Evolutionary conservation across 371 early-diverging fungal genomes (phyloP), one percentile per base, ranked within the genome.

Genomic region (Nosema bombycis): DNA sequence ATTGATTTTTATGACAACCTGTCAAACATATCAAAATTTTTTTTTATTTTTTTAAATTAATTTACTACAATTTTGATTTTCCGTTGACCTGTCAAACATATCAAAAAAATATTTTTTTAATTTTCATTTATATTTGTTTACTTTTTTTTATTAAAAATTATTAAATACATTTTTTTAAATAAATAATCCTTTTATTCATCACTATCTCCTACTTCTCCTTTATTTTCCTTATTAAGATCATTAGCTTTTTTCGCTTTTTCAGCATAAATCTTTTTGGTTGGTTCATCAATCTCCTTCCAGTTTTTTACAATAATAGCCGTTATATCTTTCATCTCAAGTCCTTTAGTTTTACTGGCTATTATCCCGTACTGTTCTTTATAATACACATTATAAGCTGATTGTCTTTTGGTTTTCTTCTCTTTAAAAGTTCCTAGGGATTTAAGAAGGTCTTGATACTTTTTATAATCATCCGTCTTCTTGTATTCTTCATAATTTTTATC

Each of bases 381-480:
- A 69, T 70, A 76, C 34, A 61, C 70, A 46, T 76, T 76, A 36
- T 76, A 76, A 15, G 70, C 77, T 34, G 63, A 67, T 21, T 62
- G 60, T 18, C 37, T 70, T 26, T 64, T 78, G 24, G 21, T 60
- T 33, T 67, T 73, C 71, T 79, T 67, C 55, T 63, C 72, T 57
- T 80, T 74, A n/a, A 78, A 81, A 26, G 70, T 70, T 12, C 73
- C n/a, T 24, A 83, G 82, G 26, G 64, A 79, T 54, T 81, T 82
- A 71, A 84, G 80, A 26, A 75, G 69, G 24, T 82, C 69, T 28
- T 70, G 71, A 29, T 77, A 75, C 10, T 78, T 73, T 36, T 82
- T 72, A 54, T 83, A 85, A 71, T 73, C 76, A 29, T 78, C 81
- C 0, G 82, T 84, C 64, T 83, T 75, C 64, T 83, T 82, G 73